Conservation (phyloP, 768 basidiomycete species). For the Suillus clintonianus region DNA sequence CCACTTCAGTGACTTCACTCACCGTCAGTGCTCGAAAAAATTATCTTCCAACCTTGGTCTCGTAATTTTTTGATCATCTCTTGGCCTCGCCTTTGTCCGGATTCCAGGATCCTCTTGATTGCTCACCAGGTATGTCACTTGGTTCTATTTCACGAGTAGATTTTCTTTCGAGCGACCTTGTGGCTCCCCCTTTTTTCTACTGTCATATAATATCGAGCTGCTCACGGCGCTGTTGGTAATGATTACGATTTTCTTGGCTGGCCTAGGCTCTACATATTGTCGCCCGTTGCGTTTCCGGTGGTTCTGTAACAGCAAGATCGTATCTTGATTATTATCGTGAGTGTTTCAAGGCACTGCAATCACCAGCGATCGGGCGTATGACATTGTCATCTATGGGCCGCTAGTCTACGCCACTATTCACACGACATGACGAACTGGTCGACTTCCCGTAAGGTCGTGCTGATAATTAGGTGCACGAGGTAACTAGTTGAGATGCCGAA, state of each 20-base stretch:
- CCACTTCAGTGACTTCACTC: neutral
- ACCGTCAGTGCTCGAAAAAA: neutral
- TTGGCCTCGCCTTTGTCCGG: neutral
- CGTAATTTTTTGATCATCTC: neutral
- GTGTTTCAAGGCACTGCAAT: neutral
- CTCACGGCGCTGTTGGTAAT: too few species aligned
- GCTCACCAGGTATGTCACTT: neutral
- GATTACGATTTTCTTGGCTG: neutral
- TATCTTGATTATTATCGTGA: slow-evolving; percentile 1
- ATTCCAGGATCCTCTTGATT: neutral
- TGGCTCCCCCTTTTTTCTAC: neutral
- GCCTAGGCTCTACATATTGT: neutral
- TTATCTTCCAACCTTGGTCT: neutral
- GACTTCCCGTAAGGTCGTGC: neutral
- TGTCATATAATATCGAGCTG: neutral
- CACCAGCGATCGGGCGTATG: neutral
- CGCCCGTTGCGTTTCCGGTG: neutral
- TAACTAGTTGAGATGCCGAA: neutral
- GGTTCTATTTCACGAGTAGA: neutral
- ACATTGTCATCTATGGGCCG: neutral
- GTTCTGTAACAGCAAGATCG: neutral
- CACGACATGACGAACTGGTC: neutral
- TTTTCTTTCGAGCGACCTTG: neutral
- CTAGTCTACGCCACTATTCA: neutral
- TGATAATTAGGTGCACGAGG: neutral